phyloP scores from a whole-genome alignment of 306 rosid genomes.

The Vigna reflexopilosa region DNA sequence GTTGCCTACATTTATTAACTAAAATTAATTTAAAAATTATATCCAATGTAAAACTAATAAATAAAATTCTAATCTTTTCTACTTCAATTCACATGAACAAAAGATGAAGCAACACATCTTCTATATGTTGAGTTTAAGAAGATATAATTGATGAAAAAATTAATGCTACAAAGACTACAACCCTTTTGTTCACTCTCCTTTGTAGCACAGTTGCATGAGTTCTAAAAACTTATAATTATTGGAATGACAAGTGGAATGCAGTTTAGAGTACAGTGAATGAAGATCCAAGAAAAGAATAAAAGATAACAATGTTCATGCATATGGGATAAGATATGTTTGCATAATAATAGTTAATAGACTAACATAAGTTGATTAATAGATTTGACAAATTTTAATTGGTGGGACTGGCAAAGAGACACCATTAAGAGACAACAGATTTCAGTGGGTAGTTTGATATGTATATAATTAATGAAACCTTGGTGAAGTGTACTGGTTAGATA shows the following conservation, averaged over 20 bases:
- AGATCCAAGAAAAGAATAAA: neutral
- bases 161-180: too few species aligned
- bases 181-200: constrained; percentile 1
- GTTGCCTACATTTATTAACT: too few species aligned
- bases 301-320: neutral
- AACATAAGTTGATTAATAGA: neutral
- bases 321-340: neutral
- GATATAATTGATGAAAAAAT: too few species aligned
- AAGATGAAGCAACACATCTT: too few species aligned
- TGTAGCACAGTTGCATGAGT: neutral
- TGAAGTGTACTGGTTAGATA: too few species aligned
- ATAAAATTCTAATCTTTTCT: too few species aligned
- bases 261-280: neutral
- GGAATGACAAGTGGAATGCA: neutral
- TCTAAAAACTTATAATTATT: neutral
- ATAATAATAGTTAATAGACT: neutral
- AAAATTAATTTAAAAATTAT: too few species aligned
- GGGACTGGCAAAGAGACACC: neutral
- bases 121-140: too few species aligned
- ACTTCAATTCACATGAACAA: too few species aligned
- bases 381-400: neutral
- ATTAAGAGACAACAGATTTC: neutral
- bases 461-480: too few species aligned
- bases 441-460: neutral
- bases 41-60: too few species aligned